Evolutionary conservation across 106 monocot genomes (phyloP).

Genomic region (Allium cepa): DNA sequence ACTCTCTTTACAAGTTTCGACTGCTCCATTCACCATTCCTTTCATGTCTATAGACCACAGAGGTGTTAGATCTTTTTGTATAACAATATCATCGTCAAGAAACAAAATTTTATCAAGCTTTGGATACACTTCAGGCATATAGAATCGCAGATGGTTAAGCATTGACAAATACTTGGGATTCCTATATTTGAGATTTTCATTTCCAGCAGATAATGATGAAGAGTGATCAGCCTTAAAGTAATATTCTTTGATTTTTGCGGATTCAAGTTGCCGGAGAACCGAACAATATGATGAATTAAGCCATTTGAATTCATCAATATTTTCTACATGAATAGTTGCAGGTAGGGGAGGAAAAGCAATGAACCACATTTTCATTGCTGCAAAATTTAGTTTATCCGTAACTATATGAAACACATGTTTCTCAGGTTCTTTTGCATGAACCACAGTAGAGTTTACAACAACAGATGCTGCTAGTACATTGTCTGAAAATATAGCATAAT

Average conservation of each 20-base stretch:
- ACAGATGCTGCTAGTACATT: slow-evolving; percentile 75
- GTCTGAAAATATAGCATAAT: slow-evolving; percentile 82
- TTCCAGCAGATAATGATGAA: slow-evolving; percentile 55
- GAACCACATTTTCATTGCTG: slow-evolving; percentile 82
- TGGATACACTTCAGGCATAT: slow-evolving; percentile 79
- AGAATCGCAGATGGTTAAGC: slow-evolving; percentile 84
- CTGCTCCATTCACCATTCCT: slow-evolving; percentile 80
- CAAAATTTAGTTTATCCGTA: slow-evolving; percentile 59
- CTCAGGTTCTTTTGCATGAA: slow-evolving; percentile 50
- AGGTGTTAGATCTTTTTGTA: slow-evolving; percentile 67
- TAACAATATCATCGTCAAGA: slow-evolving; percentile 78
- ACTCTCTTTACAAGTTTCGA: slow-evolving; percentile 77
- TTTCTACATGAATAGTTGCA: slow-evolving; percentile 60
- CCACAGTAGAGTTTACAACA: slow-evolving; percentile 49
- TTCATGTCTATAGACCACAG: slow-evolving; percentile 64
- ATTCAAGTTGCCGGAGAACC: slow-evolving; percentile 72
- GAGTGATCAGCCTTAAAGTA: slow-evolving; percentile 69
- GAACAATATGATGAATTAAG: slow-evolving; percentile 76
- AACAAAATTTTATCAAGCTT: slow-evolving; percentile 75
- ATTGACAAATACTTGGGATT: slow-evolving; percentile 79
- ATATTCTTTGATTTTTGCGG: slow-evolving; percentile 54
- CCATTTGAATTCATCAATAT: slow-evolving; percentile 76
- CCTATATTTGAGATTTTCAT: slow-evolving; percentile 69
- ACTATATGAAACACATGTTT: slow-evolving; percentile 77
- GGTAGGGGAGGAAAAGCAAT: slow-evolving; percentile 37